These are phyloP conservation scores for Oenanthe sinensis DNA, from an alignment of 129 eudicot genomes.

Conservation along the genomic window DNA sequence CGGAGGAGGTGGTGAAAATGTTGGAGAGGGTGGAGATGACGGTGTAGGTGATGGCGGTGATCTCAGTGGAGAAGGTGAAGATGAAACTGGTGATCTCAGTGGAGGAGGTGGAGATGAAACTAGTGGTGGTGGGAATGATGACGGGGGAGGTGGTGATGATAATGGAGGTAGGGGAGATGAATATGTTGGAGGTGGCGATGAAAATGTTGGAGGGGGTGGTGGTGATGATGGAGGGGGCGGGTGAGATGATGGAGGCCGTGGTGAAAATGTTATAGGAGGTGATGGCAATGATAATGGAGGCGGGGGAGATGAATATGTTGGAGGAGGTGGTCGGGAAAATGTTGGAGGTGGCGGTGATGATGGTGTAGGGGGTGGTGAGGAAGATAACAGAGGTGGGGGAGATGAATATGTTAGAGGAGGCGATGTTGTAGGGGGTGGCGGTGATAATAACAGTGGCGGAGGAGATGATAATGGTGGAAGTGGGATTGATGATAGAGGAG, in stretches of 20 bases:
- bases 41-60: background rate
- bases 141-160: background rate
- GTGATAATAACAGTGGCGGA: conserved; percentile 12
- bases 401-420: background rate
- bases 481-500: background rate
- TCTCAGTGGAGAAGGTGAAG: background rate
- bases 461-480: conserved; percentile 12
- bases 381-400: background rate
- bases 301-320: conserved; percentile 16
- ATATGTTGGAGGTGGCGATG: background rate
- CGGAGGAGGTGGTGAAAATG: background rate
- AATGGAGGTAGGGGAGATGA: background rate
- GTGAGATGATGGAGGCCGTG: background rate
- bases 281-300: background rate
- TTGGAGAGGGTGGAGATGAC: background rate
- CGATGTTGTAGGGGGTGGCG: conserved; percentile 13
- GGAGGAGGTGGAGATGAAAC: conserved; percentile 14
- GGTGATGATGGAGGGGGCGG: background rate
- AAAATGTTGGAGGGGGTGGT: background rate
- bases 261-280: background rate
- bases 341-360: background rate
- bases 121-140: background rate
- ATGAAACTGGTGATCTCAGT: background rate
- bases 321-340: background rate
- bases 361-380: background rate